Evolutionary conservation across 2,329 filamentous ascomycete species (phyloP).

Genomic region (Neoscytalidium dimidiatum): DNA sequence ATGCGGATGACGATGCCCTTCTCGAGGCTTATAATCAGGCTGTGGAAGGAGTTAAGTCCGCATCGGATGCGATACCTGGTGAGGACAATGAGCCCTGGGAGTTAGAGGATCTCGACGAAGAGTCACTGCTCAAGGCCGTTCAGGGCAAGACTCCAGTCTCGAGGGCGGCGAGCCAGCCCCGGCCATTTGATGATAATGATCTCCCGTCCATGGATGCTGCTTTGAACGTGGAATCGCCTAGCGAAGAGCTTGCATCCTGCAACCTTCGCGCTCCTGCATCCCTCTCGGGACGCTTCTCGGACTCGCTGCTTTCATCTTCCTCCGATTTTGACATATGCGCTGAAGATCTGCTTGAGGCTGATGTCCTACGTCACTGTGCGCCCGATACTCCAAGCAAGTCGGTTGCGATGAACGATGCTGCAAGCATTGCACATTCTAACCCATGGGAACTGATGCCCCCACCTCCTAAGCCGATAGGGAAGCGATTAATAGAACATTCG

Average conservation of each 20-base stretch:
- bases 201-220: background rate
- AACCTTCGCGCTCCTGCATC: background rate
- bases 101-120: constrained; percentile 32
- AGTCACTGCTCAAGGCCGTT: constrained; percentile 30
- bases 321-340: background rate
- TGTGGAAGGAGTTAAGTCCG: background rate
- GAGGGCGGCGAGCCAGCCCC: background rate
- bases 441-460: background rate
- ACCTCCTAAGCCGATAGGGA: background rate
- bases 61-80: background rate
- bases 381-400: background rate
- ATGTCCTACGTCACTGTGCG: background rate
- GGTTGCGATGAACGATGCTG: background rate
- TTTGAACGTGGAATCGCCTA: background rate
- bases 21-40: background rate
- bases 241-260: too few species aligned
- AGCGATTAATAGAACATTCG: background rate
- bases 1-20: background rate
- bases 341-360: background rate
- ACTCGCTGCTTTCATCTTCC: background rate
- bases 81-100: constrained; percentile 37
- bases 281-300: background rate
- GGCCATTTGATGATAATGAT: background rate
- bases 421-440: background rate
- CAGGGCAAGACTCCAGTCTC: constrained; percentile 23